Percentiles rank a stretch among this genome's conserved stretches.
Conservation (phyloP, 2,329 filamentous ascomycete genomes). For the Arthrocladium fulminans region DNA sequence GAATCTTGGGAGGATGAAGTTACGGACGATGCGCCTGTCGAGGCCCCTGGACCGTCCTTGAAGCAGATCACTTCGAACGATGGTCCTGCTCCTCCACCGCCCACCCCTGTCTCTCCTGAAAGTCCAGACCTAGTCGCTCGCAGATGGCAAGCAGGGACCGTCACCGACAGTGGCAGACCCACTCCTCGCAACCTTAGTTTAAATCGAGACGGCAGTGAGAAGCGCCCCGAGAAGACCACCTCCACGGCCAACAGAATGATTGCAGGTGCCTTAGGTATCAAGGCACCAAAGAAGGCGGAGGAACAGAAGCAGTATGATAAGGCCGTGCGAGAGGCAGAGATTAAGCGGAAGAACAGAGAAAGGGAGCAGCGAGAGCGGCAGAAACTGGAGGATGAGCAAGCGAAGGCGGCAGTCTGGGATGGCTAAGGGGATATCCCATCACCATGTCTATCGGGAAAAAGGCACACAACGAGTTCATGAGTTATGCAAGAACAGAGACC, state of each 20-base stretch:
- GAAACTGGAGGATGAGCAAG: constrained; percentile 58
- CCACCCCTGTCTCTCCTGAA: constrained; percentile 54
- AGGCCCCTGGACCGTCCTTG: constrained; percentile 11
- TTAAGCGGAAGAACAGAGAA: constrained; percentile 64
- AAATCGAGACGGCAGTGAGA: background rate
- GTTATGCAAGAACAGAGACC: no score
- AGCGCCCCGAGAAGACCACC: constrained; percentile 75
- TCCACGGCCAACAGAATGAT: constrained; percentile 85
- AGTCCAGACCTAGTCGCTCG: constrained; percentile 1
- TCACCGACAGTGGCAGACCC: constrained; percentile 12
- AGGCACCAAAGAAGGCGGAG: constrained; percentile 70
- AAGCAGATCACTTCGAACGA: constrained; percentile 20
- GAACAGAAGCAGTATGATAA: constrained; percentile 75
- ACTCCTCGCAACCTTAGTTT: constrained; percentile 4
- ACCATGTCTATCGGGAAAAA: no score
- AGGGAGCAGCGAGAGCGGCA: constrained; percentile 55
- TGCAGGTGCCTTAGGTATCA: constrained; percentile 74
- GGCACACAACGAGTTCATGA: no score
- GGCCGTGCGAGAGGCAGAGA: constrained; percentile 74
- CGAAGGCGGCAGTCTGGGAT: constrained; percentile 83
- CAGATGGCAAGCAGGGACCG: background rate
- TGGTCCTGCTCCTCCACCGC: constrained; percentile 45
- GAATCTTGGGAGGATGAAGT: constrained; percentile 36
- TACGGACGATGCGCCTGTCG: constrained; percentile 18
- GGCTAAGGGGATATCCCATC: background rate